phyloP scores from a whole-genome alignment of 306 rosid genomes.

The Medicago truncatula region MtrunA17r5.0-ANR NC_053049.1:4588501-4589000 shows the following conservation, averaged over 20 bases:
- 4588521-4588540: too few species aligned
- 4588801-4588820: background rate
- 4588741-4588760: background rate
- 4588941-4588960: constrained; percentile 25
- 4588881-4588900: constrained; percentile 1
- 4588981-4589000: background rate
- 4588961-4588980: background rate
- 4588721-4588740: background rate
- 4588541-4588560: too few species aligned
- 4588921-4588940: constrained; percentile 20
- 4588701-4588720: background rate
- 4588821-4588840: background rate
- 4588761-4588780: background rate
- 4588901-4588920: constrained; percentile 36
- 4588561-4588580: too few species aligned
- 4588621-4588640: too few species aligned
- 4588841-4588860: background rate
- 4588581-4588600: too few species aligned
- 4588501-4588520: background rate
- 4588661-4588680: too few species aligned
- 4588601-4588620: too few species aligned
- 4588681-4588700: too few species aligned
- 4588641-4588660: too few species aligned
- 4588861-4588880: background rate
- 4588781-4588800: background rate